These are phyloP conservation scores for Lachancea sp. DNA, from an alignment of 805 yeast genomes.

Conservation along the genomic window DNA sequence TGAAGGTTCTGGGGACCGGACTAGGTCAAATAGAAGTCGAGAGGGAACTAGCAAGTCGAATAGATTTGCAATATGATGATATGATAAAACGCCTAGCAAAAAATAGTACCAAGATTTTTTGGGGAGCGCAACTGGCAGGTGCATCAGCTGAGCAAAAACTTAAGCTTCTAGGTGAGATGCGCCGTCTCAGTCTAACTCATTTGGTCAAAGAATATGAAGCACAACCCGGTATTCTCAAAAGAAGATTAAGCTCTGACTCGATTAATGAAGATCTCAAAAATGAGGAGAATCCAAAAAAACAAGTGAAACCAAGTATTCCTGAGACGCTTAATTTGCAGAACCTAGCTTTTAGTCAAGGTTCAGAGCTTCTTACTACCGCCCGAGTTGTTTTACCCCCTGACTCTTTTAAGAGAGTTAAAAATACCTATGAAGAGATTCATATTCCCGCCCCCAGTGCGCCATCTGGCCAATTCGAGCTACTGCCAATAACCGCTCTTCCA, in stretches of 20 bases:
- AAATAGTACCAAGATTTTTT: constrained; percentile 48
- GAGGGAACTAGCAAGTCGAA: constrained; percentile 43
- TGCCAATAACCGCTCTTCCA: constrained; percentile 61
- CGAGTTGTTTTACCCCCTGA: constrained; percentile 76
- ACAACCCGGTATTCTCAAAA: not conserved
- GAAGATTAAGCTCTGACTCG: not conserved
- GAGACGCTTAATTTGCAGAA: constrained; percentile 52
- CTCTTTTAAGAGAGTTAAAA: constrained; percentile 67
- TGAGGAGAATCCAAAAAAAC: constrained; percentile 19
- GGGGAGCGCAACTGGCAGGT: constrained; percentile 44
- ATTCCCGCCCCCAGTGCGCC: constrained; percentile 78
- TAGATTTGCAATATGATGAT: constrained; percentile 47
- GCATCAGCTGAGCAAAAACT: constrained; percentile 36
- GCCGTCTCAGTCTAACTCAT: constrained; percentile 34
- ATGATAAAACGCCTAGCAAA: constrained; percentile 44
- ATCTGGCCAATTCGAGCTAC: constrained; percentile 37
- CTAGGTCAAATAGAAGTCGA: constrained; percentile 42
- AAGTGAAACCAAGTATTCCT: constrained; percentile 22
- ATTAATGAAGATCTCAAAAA: constrained; percentile 2
- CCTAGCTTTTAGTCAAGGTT: constrained; percentile 64
- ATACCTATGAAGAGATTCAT: constrained; percentile 78
- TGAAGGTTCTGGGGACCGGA: constrained; percentile 35
- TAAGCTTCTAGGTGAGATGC: constrained; percentile 40
- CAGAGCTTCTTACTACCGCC: constrained; percentile 57
- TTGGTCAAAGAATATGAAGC: constrained; percentile 40